A percentile compares a stretch with the other conserved stretches of the same genome.
Evolutionary conservation across 257 asterid species (phyloP).

Genomic region (Vinca minor): DNA sequence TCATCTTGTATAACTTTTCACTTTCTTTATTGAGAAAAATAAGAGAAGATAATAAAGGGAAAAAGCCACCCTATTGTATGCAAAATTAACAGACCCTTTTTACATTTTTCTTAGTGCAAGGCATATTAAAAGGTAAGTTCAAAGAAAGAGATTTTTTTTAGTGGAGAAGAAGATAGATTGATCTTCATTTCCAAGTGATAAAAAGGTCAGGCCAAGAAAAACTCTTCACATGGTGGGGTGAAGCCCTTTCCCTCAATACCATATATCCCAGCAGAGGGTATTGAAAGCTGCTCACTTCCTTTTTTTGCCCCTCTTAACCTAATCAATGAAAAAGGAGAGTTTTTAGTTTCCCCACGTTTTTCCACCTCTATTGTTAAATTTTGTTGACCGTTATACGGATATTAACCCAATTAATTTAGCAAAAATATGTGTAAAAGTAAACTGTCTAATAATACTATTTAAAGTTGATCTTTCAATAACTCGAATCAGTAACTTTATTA

Average conservation of each 20-base stretch:
- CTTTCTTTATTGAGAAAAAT: too few relatives aligned
- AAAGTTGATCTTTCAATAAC: too few relatives aligned
- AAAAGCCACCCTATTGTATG: background rate
- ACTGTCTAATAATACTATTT: too few relatives aligned
- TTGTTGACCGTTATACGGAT: too few relatives aligned
- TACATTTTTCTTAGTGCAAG: background rate
- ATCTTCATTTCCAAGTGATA: constrained; percentile 1
- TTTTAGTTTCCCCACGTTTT: constrained; percentile 19
- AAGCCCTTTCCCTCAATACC: background rate
- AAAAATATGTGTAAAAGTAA: too few relatives aligned
- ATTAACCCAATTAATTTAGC: too few relatives aligned
- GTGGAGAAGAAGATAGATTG: background rate
- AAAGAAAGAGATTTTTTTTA: background rate
- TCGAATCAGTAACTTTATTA: too few relatives aligned
- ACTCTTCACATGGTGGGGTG: constrained; percentile 42
- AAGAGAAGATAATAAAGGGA: too few relatives aligned
- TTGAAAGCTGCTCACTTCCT: constrained; percentile 32
- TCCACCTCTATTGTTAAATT: constrained; percentile 7
- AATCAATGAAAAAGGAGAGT: constrained; percentile 20
- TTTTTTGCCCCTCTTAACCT: constrained; percentile 32
- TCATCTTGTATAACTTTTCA: too few relatives aligned
- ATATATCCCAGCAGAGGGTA: background rate
- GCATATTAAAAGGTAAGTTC: background rate
- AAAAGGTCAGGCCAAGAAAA: constrained; percentile 25
- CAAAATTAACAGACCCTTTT: background rate